Evolutionary conservation across 306 rosid genomes (phyloP), one percentile per base, ranked within the genome.

Genomic region (apple (Malus domestica)): DNA sequence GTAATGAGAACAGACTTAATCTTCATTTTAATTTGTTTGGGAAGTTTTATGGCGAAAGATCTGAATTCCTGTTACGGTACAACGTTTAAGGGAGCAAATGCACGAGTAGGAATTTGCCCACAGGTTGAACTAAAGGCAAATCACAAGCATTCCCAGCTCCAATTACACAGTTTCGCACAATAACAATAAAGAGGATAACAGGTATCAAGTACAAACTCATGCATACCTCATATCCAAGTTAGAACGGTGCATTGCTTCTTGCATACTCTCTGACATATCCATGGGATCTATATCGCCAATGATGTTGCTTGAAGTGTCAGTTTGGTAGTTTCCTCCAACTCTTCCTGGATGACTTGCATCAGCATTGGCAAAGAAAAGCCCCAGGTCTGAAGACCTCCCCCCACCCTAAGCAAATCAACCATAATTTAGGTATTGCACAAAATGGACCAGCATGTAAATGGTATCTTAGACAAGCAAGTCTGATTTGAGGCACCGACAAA

Each of bases 211-310:
- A 79, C 72, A 73, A 72, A 79, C 76, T 78, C 85, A 83, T 80
- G 77, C 68, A 77, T 86, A 96, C 99, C 99, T 90, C 96, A 89
- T 86, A 68, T 96, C 99, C 85, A 96, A 80, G 84, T 89, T 96
- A 8, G 98, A 96, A 71, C 98, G 98, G 77, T 92, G 98, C 99
- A 96, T 87, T 70, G 99, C 99, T 85, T 96, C 99, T 89, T 96
- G 99, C 97, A 96, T 90, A 79, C 98, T 87, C 68, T 96, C 99
- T 76, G 97, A 90, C 89, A 90, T 87, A 82, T 96, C 99, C 99
- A 96, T 90, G 70, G 97, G 90, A 80, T 96, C 98, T 66, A 89
- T 80, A 63, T 86, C 93, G 87, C 72, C 82, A 82, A 77, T 33
- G 62, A 65, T 51, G 20, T 72, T 77, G 60, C 85, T 82, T 61